Base-by-base conservation (phyloP, 2,329 filamentous ascomycete species). In the Neofusicoccum laricinum region DNA sequence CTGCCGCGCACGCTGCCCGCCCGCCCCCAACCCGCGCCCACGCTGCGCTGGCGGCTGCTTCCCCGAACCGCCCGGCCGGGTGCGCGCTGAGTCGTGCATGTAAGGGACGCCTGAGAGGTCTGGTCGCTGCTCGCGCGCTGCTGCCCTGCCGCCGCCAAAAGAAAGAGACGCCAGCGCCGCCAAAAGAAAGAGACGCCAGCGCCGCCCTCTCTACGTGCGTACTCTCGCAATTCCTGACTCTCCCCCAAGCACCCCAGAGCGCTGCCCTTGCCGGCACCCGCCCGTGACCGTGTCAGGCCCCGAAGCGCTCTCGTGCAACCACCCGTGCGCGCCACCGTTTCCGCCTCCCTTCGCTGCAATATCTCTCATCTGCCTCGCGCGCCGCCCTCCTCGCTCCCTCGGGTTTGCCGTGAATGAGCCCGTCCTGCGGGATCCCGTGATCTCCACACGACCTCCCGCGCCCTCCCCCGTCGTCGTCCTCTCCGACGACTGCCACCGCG, bases 381-480 rank as follows among this genome's bases (percentile, higher is more conserved):
- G 32, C 43, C 45, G 21, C 10, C 17, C 25, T 48, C 32, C 48
- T 32, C 43, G 41, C 45, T 53, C 46, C 61, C 61, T 53, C 61
- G 11, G 30, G 36, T n/a, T 15, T 40, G 38, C 38, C 25, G 53
- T 32, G 38, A 25, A 43, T 40, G 50, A 40, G 50, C 46, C 41
- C 38, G 53, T 36, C 45, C 46, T 25, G 45, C 57, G 21, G 15
- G 15, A 19, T 62, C 61, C 38, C 61, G 25, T 53, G 25, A 50
- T 36, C 34, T 53, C 61, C 38, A 63, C 61, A 41, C 59, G 34
- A 50, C 59, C 71, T 68, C 67, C 67, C 49, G 66, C 55, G 62
- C 50, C 36, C 67, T 38, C 65, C 64, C 61, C 51, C 43, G 59
- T 40, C 25, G 38, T 46, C 48, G 12, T 50, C 49, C 67, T 73